Base-by-base conservation (phyloP, 2,329 filamentous ascomycete species). In the Botrytis sinoallii region DNA sequence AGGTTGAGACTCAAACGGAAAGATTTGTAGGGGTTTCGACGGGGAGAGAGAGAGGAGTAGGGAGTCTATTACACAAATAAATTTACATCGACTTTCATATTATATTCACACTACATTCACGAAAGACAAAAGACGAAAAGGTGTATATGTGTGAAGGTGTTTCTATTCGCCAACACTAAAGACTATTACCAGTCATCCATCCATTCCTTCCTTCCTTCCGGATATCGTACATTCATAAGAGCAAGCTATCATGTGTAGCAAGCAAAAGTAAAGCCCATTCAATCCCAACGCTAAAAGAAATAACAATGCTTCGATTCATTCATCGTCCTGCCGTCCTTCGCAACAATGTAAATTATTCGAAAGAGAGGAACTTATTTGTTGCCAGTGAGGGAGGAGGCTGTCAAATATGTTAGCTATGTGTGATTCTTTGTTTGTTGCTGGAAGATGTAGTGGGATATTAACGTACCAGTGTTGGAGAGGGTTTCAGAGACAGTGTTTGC, bases 401-500 rank as follows among this genome's bases (percentile, higher is more conserved):
- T 32, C 4, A 16, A 4, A 5, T 52, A 18, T 5, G 22, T 73
- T 20, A 73, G 71, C 29, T 25, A 38, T 38, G 38, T 38, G 38
- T 38, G 8, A 38, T 10, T 38, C 8, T 16, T 16, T 55, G 25
- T 7, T n/a, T 14, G 0, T 18, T 32, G 4, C 6, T 22, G 8
- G 48, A 5, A 4, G 14, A 20, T 55, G 14, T 18, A 3, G 25
- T 20, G 16, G n/a, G 4, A 40, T 32, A n/a, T 16, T 14, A 16
- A 42, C 65, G 38, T 63, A 73, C 71, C 52, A 42, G 71, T 52
- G 38, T 73, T 70, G 32, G 64, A 70, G 42, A 73, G 12, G n/a
- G 71, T 70, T 3, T 77, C 74, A 2, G 73, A 74, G 29, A 70
- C 73, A 44, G 71, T 66, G 25, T 75, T 77, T 57, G 75, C 71